Conservation (phyloP, 2,329 filamentous ascomycete genomes). For the Lachnum nothofagi region DNA sequence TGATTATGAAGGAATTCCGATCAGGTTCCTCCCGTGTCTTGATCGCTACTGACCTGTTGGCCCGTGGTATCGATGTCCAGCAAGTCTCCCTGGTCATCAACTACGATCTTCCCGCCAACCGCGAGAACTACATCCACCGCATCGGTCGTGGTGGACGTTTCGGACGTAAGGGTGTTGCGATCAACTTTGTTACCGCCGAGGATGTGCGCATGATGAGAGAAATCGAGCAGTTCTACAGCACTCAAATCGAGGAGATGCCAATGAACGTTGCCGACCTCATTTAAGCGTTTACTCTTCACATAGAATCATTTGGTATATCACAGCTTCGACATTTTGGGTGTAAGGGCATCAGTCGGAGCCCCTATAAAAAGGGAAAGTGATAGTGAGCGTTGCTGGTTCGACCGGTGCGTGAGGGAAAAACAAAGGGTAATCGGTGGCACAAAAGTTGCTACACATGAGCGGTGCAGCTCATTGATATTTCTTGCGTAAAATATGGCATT, state of each 20-base stretch:
- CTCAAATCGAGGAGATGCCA: constrained; percentile 99
- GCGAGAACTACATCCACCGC: constrained; percentile 99
- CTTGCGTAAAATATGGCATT: constrained; percentile 28
- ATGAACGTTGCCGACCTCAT: constrained; percentile 83
- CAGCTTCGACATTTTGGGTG: constrained; percentile 24
- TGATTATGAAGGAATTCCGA: constrained; percentile 99
- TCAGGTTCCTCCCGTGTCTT: constrained; percentile 97
- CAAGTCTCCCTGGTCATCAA: constrained; percentile 99
- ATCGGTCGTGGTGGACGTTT: constrained; percentile 99
- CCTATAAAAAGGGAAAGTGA: constrained; percentile 30
- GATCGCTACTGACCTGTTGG: constrained; percentile 94
- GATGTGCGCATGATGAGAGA: constrained; percentile 99
- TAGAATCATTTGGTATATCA: constrained; percentile 30
- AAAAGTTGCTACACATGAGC: constrained; percentile 32
- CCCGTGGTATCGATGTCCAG: constrained; percentile 99
- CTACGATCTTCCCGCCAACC: constrained; percentile 98
- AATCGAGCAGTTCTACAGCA: constrained; percentile 99
- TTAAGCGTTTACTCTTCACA: constrained; percentile 41
- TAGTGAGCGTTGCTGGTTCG: constrained; percentile 35
- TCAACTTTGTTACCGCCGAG: constrained; percentile 99
- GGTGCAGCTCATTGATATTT: constrained; percentile 23
- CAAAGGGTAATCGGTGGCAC: constrained; percentile 29
- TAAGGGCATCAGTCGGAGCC: constrained; percentile 20
- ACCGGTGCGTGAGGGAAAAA: constrained; percentile 29
- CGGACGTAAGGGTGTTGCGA: constrained; percentile 99